Evolutionary conservation across 1,284 basidiomycete genomes (phyloP), one percentile per base, ranked within the genome.

Genomic region (Sporisorium iseilematis-ciliati): DNA sequence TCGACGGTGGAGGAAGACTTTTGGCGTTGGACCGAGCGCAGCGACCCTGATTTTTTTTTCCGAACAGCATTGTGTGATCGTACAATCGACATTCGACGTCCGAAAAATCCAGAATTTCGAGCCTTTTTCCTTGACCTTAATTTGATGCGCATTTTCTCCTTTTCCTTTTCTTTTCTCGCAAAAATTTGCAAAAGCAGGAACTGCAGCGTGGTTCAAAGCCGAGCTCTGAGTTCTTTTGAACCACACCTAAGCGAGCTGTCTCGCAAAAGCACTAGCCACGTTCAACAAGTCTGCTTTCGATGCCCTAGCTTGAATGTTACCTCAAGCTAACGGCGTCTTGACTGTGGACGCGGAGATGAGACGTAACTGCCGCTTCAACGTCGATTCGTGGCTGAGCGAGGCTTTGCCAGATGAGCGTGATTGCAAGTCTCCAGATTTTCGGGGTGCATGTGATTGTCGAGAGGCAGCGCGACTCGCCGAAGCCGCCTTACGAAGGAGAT

Each of bases 11-110:
- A 57, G 46, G 33, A 29, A 57, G 46, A n/a, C 21, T 35, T 56
- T 38, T 26, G 25, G 10, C 23, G 40, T 18, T 60, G 57, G 64
- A 66, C 57, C 57, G 57, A 66, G 64, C 64, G 64, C 59, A 7
- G 16, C 12, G 35, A 38, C 35, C 35, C 35, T 38, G 14, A 2
- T 23, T 18, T 52, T 25, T 52, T 25, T 38, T 25, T 16, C 8
- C 3, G 3, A n/a, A 12, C n/a, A 21, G 33, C 2, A 1, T 25
- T 40, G 40, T 29, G 40, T 42, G 52, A 52, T 52, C 25, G 35
- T 3, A 12, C 23, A 53, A n/a, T 16, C 11, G 12, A 26, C n/a
- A 31, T 14, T 33, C 31, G 31, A 33, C 31, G 26, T 4, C 20
- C 21, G 16, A 33, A 50, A 50, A 50, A n/a, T 18, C 7, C 3